A percentile compares a stretch with the other conserved stretches of the same genome.
These are phyloP conservation scores for Aspergillus quadricinctus DNA, from an alignment of 2,329 filamentous ascomycete species.

Conservation along the genomic window DNA sequence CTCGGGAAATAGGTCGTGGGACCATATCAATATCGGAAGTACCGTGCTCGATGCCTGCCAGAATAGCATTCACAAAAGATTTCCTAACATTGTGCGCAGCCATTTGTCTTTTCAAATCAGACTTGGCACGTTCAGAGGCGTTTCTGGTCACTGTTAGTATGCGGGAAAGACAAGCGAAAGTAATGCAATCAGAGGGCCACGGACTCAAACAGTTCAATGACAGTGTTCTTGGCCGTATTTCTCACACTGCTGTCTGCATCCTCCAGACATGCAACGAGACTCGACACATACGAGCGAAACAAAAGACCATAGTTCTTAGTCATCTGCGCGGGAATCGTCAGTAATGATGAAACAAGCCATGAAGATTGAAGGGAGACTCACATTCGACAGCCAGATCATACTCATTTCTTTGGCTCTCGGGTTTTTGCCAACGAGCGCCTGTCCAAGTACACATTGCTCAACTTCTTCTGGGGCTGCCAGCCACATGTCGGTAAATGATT, in stretches of 20 bases:
- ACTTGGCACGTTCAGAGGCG: constrained; percentile 77
- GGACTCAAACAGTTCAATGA: constrained; percentile 82
- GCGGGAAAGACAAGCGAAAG: background rate
- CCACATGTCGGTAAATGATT: constrained; percentile 75
- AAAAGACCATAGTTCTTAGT: constrained; percentile 72
- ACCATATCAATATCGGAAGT: constrained; percentile 15
- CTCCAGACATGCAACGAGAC: constrained; percentile 80
- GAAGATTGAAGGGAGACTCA: constrained; percentile 33
- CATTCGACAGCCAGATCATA: constrained; percentile 79
- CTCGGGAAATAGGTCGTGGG: constrained; percentile 19
- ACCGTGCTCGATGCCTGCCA: constrained; percentile 63
- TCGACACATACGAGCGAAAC: constrained; percentile 78
- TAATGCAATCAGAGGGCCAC: constrained; percentile 14
- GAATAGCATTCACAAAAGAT: constrained; percentile 76
- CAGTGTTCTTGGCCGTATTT: constrained; percentile 74
- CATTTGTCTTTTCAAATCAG: constrained; percentile 82
- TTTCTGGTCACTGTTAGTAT: constrained; percentile 46
- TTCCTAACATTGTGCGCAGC: constrained; percentile 80
- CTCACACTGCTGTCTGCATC: constrained; percentile 85
- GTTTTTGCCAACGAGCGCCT: constrained; percentile 74
- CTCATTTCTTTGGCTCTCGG: constrained; percentile 77
- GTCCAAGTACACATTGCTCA: constrained; percentile 73
- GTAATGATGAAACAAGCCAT: background rate
- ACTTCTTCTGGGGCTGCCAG: constrained; percentile 65
- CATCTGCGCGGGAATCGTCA: constrained; percentile 53